phyloP scores from a whole-genome alignment of 805 yeast species.

The Kodamaea nitidulidarum region DNA sequence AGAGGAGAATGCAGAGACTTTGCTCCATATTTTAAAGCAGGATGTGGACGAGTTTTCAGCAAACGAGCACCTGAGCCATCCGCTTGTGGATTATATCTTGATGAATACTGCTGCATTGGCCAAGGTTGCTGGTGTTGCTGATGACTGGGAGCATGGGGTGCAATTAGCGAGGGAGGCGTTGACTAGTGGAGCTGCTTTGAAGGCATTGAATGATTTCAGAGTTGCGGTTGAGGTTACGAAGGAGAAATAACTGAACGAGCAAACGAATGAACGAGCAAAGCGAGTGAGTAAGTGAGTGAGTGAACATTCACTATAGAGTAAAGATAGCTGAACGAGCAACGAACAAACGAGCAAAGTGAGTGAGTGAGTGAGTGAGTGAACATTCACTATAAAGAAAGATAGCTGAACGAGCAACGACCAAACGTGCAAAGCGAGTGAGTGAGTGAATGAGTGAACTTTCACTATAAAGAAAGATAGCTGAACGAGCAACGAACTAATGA shows the following conservation, averaged over 20 bases:
- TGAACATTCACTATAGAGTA: neutral
- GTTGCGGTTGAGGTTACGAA: slow-evolving; percentile 14
- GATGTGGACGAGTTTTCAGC: slow-evolving; percentile 46
- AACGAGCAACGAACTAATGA: no score
- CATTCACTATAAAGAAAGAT: neutral
- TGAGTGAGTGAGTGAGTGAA: neutral
- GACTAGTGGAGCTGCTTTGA: slow-evolving; percentile 59
- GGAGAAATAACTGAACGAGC: neutral
- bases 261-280: neutral
- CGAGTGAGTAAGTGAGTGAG: no score
- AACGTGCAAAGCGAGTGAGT: no score
- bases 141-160: slow-evolving; percentile 75
- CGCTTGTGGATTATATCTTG: slow-evolving; percentile 85
- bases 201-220: slow-evolving; percentile 54
- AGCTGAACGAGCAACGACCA: no score
- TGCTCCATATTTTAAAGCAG: slow-evolving; percentile 43
- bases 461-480: no score
- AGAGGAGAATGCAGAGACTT: slow-evolving; percentile 65
- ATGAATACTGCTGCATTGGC: slow-evolving; percentile 87
- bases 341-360: no score
- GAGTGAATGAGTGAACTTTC: no score
- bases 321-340: neutral
- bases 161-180: slow-evolving; percentile 67
- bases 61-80: slow-evolving; percentile 37
- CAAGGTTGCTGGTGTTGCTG: slow-evolving; percentile 65